Conservation (phyloP, 805 yeast species). For the Saturnispora saitoi region DNA sequence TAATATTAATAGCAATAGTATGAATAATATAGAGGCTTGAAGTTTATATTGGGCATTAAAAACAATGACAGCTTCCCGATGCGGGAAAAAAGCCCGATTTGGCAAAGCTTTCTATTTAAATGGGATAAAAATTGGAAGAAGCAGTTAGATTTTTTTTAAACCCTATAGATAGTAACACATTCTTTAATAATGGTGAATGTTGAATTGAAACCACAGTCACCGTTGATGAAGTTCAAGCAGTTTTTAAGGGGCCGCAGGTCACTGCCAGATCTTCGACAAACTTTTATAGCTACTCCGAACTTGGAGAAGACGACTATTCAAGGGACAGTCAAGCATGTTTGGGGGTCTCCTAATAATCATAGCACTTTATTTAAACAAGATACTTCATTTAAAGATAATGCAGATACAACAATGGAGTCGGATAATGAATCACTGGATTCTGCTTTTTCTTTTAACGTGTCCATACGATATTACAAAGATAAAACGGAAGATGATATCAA, state of each 20-base stretch:
- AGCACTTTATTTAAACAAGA: conserved; percentile 6
- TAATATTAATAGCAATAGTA: too few relatives aligned
- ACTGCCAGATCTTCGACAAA: conserved; percentile 5
- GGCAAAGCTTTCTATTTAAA: neutral
- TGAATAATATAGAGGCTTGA: too few relatives aligned
- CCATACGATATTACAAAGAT: conserved; percentile 7
- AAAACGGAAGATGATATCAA: neutral
- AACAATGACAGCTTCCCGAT: neutral
- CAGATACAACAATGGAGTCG: neutral
- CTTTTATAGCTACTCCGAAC: neutral
- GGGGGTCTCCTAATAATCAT: conserved; percentile 14
- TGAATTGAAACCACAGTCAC: conserved; percentile 5
- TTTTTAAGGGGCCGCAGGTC: conserved; percentile 5
- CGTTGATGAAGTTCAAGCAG: conserved; percentile 7
- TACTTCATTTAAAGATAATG: conserved; percentile 3
- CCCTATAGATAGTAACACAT: neutral
- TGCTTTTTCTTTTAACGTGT: conserved; percentile 6
- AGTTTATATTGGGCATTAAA: too few relatives aligned
- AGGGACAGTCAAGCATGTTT: conserved; percentile 27
- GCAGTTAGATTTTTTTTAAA: neutral
- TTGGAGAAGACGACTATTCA: conserved; percentile 19
- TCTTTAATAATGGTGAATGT: neutral
- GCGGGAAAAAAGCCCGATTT: neutral
- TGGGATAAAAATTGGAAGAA: neutral
- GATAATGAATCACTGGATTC: neutral